These are phyloP conservation scores for Wickerhamiella azyma DNA, from an alignment of 805 yeast species.

Conservation along the genomic window DNA sequence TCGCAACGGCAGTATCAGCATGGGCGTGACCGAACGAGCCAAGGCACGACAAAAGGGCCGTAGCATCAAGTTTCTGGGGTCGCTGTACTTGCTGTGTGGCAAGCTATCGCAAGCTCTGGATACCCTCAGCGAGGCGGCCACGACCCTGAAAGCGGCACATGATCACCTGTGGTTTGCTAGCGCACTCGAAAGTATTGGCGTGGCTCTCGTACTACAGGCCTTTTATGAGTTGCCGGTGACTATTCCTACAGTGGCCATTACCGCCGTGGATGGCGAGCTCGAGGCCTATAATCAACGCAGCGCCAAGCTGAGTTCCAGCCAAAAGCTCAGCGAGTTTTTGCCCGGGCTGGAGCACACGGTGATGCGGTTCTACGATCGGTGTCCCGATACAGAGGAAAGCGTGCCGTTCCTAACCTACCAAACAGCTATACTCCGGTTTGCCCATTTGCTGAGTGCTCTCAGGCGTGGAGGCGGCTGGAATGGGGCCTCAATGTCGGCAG, in stretches of 20 bases:
- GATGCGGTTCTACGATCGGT: slow-evolving; percentile 15
- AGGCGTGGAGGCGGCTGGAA: slow-evolving; percentile 38
- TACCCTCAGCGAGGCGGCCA: slow-evolving; percentile 61
- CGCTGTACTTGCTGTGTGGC: slow-evolving; percentile 70
- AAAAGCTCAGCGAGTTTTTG: slow-evolving; percentile 17
- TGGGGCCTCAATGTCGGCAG: slow-evolving; percentile 29
- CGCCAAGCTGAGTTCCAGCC: slow-evolving; percentile 7
- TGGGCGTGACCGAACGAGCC: slow-evolving; percentile 26
- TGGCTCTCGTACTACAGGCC: slow-evolving; percentile 47
- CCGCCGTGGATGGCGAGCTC: slow-evolving; percentile 11
- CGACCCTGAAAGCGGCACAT: slow-evolving; percentile 41
- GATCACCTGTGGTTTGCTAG: slow-evolving; percentile 85
- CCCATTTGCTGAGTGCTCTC: slow-evolving; percentile 44
- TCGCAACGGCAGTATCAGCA: slow-evolving; percentile 23
- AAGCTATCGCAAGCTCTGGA: slow-evolving; percentile 54
- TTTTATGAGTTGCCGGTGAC: slow-evolving; percentile 38
- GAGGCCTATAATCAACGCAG: slow-evolving; percentile 2
- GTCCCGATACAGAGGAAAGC: slow-evolving; percentile 41
- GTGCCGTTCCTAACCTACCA: slow-evolving; percentile 73
- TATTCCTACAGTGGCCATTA: slow-evolving; percentile 22
- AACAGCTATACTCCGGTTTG: slow-evolving; percentile 52
- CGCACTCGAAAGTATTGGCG: slow-evolving; percentile 68
- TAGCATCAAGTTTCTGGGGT: slow-evolving; percentile 60
- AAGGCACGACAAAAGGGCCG: slow-evolving; percentile 51
- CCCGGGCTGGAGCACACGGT: slow-evolving; percentile 24